Percentiles rank a stretch among this genome's conserved stretches.
Conservation (phyloP, 345 rosid genomes). For the Durio zibethinus region DNA sequence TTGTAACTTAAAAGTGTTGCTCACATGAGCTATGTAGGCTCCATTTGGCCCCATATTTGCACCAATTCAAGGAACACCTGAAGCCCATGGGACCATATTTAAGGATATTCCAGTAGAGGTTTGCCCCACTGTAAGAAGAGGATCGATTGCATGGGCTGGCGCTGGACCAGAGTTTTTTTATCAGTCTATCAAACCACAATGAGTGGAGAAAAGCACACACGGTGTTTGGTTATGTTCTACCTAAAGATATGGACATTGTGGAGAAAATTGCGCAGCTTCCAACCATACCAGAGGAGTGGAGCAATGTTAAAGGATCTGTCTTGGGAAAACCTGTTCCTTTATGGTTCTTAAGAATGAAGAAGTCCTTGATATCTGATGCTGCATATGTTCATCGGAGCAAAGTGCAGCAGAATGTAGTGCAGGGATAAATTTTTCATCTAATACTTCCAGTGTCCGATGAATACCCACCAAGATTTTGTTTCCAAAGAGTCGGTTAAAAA, state of each 20-base stretch:
- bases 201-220: constrained; percentile 83
- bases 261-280: constrained; percentile 73
- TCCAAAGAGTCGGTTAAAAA: neutral
- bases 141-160: constrained; percentile 88
- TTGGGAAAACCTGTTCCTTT: constrained; percentile 66
- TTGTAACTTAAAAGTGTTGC: neutral
- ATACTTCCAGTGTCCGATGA: neutral
- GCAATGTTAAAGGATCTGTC: constrained; percentile 62
- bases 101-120: constrained; percentile 54
- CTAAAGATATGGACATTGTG: constrained; percentile 69
- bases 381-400: neutral
- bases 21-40: constrained; percentile 40
- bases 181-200: constrained; percentile 77
- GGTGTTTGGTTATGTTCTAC: constrained; percentile 69
- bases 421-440: neutral
- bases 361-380: constrained; percentile 22
- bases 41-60: constrained; percentile 88
- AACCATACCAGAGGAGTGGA: constrained; percentile 73
- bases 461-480: neutral
- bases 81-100: constrained; percentile 65
- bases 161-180: constrained; percentile 88
- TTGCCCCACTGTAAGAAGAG: constrained; percentile 66
- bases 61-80: constrained; percentile 81
- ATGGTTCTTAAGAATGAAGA: constrained; percentile 48
- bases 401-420: neutral